These are phyloP conservation scores for Ophiocordyceps sinensis DNA, from an alignment of 2,329 filamentous ascomycete species.

Conservation along the genomic window DNA sequence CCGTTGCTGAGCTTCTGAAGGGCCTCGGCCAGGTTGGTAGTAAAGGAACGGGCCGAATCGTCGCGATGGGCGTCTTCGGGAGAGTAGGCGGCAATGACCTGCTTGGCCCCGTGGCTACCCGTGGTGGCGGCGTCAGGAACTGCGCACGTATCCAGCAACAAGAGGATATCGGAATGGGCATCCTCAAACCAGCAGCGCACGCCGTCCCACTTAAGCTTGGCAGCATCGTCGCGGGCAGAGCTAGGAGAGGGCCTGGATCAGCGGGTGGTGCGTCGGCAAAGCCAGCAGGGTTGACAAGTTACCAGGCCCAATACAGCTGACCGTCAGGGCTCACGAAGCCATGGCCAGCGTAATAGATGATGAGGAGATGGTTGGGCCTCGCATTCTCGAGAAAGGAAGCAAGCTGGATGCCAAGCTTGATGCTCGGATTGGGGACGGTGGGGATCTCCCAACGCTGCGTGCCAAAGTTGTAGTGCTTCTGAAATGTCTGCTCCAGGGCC, in stretches of 20 bases:
- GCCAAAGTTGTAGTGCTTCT: slow-evolving; percentile 44
- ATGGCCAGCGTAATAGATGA: slow-evolving; percentile 51
- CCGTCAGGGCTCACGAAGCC: slow-evolving; percentile 43
- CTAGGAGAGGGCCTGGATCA: slow-evolving; percentile 20
- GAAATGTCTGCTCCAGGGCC: slow-evolving; percentile 41
- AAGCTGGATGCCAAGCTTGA: slow-evolving; percentile 47
- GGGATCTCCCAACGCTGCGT: slow-evolving; percentile 49
- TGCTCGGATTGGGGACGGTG: slow-evolving; percentile 40
- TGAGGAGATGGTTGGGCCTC: slow-evolving; percentile 42
- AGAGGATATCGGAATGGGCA: slow-evolving; percentile 45
- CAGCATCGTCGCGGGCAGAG: slow-evolving; percentile 40
- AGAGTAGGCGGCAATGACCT: slow-evolving; percentile 45
- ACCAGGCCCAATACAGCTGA: slow-evolving; percentile 54
- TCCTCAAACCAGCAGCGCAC: slow-evolving; percentile 48
- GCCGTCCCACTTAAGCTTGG: slow-evolving; percentile 49
- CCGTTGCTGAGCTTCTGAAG: slow-evolving; percentile 37
- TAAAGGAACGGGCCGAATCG: slow-evolving; percentile 39
- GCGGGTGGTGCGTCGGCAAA: neutral
- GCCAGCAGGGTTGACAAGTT: slow-evolving; percentile 8
- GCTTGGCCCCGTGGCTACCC: slow-evolving; percentile 42
- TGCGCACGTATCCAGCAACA: slow-evolving; percentile 48
- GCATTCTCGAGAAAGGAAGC: slow-evolving; percentile 44
- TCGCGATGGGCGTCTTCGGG: slow-evolving; percentile 33
- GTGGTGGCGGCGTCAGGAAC: slow-evolving; percentile 33
- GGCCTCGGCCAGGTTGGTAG: slow-evolving; percentile 39